Conservation (phyloP, 2,329 filamentous ascomycete genomes). For the Westerdykella aurantiaca region DNA sequence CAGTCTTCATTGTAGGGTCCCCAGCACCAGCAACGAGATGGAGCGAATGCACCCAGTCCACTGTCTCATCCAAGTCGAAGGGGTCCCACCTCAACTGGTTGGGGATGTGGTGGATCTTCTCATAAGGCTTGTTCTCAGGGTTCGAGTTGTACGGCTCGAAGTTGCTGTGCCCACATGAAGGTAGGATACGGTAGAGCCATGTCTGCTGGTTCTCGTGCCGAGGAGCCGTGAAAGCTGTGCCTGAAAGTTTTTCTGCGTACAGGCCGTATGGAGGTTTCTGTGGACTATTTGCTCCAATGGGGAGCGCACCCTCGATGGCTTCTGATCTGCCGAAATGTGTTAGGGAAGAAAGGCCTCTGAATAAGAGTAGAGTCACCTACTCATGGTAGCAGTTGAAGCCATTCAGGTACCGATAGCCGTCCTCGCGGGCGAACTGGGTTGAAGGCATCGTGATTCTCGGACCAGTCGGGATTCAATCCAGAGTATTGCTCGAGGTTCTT, state of each 20-base stretch:
- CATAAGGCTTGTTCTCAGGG: conserved; percentile 45
- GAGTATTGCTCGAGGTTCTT: conserved; percentile 24
- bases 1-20: conserved; percentile 71
- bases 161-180: conserved; percentile 53
- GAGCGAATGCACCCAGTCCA: conserved; percentile 63
- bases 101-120: conserved; percentile 66
- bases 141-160: conserved; percentile 50
- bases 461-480: conserved; percentile 21
- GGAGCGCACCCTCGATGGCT: conserved; percentile 67
- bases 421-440: conserved; percentile 56
- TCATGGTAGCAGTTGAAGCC: conserved; percentile 74
- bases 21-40: conserved; percentile 73
- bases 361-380: conserved; percentile 44
- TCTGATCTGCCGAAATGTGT: conserved; percentile 54
- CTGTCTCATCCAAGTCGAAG: conserved; percentile 64
- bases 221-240: conserved; percentile 55
- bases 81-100: conserved; percentile 78
- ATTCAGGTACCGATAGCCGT: conserved; percentile 71
- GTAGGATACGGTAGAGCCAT: conserved; percentile 54
- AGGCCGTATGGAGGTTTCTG: conserved; percentile 74
- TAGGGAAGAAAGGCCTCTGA: conserved; percentile 2
- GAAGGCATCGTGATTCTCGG: conserved; percentile 53
- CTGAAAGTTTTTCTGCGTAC: conserved; percentile 68
- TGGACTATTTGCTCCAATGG: conserved; percentile 71
- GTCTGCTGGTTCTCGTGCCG: conserved; percentile 53